Evolutionary conservation across 768 basidiomycete species (phyloP).

Genomic region (Xanthoconium purpureum): DNA sequence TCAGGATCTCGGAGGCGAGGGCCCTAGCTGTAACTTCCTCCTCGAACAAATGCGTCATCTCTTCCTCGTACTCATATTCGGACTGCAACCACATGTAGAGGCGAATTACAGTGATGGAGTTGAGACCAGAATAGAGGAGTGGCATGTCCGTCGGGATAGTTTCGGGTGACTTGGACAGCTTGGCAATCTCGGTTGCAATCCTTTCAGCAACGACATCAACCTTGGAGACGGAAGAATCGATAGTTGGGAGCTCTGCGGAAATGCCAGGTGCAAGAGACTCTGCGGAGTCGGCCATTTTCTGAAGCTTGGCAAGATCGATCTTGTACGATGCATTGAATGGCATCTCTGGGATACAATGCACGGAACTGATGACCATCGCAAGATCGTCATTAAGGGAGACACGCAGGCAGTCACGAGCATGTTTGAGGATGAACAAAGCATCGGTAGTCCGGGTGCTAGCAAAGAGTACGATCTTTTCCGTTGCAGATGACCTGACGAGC

Average conservation of each 20-base stretch:
- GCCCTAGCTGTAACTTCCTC: conserved; percentile 29
- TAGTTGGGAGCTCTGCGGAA: conserved; percentile 8
- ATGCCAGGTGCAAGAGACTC: conserved; percentile 16
- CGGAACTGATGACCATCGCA: conserved; percentile 24
- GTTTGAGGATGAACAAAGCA: conserved; percentile 22
- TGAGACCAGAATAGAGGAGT: conserved; percentile 33
- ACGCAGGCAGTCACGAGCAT: conserved; percentile 21
- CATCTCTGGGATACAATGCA: conserved; percentile 26
- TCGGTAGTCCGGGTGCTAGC: conserved; percentile 15
- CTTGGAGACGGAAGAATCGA: conserved; percentile 7
- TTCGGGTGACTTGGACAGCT: conserved; percentile 27
- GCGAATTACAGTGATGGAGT: conserved; percentile 29
- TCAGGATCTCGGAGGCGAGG: conserved; percentile 31
- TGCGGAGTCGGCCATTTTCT: conserved; percentile 20
- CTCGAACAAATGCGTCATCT: conserved; percentile 30
- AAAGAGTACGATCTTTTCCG: conserved; percentile 29
- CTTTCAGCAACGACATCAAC: conserved; percentile 28
- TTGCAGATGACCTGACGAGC: conserved; percentile 26
- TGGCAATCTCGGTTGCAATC: conserved; percentile 34
- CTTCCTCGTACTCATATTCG: conserved; percentile 30
- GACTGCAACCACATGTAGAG: conserved; percentile 36
- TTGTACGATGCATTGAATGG: conserved; percentile 33
- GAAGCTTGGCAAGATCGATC: conserved; percentile 27
- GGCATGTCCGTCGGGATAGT: conserved; percentile 30
- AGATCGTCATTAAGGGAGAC: conserved; percentile 17